Percentiles rank a stretch among this genome's conserved stretches.
Evolutionary conservation across 495 filamentous ascomycete genomes (phyloP).

Genomic region (Penicillium daleae): DNA sequence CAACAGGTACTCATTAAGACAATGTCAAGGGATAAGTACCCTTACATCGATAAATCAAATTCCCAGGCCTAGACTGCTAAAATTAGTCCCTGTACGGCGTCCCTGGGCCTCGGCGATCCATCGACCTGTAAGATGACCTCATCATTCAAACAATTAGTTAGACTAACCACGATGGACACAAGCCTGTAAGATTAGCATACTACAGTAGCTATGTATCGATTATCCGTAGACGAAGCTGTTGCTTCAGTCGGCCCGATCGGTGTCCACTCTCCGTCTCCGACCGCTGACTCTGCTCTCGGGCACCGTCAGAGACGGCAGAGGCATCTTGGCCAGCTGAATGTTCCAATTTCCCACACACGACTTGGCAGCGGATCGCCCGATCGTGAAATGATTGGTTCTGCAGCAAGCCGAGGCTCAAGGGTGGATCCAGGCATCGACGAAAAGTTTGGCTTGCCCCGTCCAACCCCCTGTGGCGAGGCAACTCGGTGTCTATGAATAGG

Average conservation of each 20-base stretch:
- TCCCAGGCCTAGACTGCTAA: neutral
- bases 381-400: slow-evolving; percentile 4
- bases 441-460: neutral
- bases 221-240: neutral
- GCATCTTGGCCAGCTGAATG: neutral
- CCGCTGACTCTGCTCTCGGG: neutral
- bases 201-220: neutral
- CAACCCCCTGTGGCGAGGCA: neutral
- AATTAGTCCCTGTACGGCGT: slow-evolving; percentile 4
- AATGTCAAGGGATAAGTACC: slow-evolving; percentile 4
- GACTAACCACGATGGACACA: neutral
- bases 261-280: slow-evolving; percentile 10
- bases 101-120: neutral
- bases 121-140: slow-evolving; percentile 10
- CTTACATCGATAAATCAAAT: neutral
- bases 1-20: neutral
- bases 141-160: neutral
- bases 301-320: slow-evolving; percentile 6
- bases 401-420: neutral
- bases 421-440: slow-evolving; percentile 6
- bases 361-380: slow-evolving; percentile 9
- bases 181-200: neutral
- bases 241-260: slow-evolving; percentile 14
- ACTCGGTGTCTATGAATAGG: neutral
- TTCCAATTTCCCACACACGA: neutral